Base-by-base conservation (phyloP, 2,329 filamentous ascomycete species). In the Monilinia vaccinii-corymbosi region DNA sequence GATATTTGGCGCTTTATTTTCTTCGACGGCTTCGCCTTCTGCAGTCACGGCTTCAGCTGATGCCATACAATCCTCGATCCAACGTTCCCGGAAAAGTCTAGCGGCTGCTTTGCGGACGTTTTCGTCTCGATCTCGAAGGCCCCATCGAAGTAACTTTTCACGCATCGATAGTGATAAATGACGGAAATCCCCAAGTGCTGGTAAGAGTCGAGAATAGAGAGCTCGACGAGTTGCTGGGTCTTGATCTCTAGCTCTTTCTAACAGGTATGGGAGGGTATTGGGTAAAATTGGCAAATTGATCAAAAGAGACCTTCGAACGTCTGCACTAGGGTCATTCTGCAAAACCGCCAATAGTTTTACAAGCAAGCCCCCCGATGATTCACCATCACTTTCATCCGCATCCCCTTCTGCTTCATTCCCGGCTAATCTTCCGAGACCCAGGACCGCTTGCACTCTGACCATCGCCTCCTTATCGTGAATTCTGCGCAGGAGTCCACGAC, bases 111-210 rank as follows among this genome's bases (percentile, higher is more conserved):
- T 96, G 56, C 92, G 85, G 14, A 99, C 94, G 67, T 88, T 91
- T 66, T 97, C 93, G 66, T 99, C 94, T 73, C 94, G 84, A 72
- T 99, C 94, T 44, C 92, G 85, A 45, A 99, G 78, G 55, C 94
- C 94, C 94, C 94, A 99, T 44, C 94, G 84, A 32, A 99, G 81
- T 36, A 99, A 80, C 74, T 97, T 97, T 74, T 99, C 94, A 70
- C 94, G 82, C 86, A 97, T 96, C 1, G 89, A 91, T 28, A 99
- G 79, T 13, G 91, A 96, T 56, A 99, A 77, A 74, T 97, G 91
- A 58, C 94, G 84, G 75, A 99, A 99, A 74, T 99, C 94, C 14
- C 92, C 94, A 0, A 99, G 78, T 0, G 88, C 88, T 1, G 94
- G 94, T 6, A 99, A 78, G 8, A 99, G 79, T 40, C 89, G 85